Base-by-base conservation (phyloP, 2,329 filamentous ascomycete species). In the Phialophora macrospora region DNA sequence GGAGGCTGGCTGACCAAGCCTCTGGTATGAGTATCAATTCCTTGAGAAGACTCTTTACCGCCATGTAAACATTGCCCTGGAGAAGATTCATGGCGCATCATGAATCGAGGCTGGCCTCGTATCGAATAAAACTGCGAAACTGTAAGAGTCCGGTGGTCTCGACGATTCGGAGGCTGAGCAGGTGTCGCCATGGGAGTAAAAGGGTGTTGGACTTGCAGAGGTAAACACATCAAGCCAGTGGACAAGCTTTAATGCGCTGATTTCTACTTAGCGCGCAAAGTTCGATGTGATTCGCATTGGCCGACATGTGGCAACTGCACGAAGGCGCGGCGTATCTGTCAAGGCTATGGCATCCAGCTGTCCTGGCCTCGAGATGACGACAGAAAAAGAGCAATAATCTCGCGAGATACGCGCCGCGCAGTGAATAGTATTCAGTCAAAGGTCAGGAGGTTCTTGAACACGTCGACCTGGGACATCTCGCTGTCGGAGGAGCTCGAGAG, bases 291-390 rank as follows among this genome's bases (percentile, higher is more conserved):
- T 17, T 44, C 17, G 38, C 14, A 44, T 7, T 8, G 62, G 55
- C 67, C 67, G 55, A 65, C 20, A 55, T 69, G 67, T 61, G 56
- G 54, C 65, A 69, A 68, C 32, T 69, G 67, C 60, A 64, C 65
- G 30, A 67, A 69, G 60, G 65, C 67, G 20, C 62, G 56, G 48
- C 67, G 67, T 28, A 24, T 61, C 49, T 69, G 67, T 68, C 58
- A 63, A 58, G 67, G 67, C 62, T 68, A 68, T 56, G 67, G 67
- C 30, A 65, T 69, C 28, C 58, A 65, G 62, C 60, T 69, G 51
- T 67, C 67, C 49, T 69, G 67, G 67, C 67, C 67, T 58, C 67
- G 67, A 60, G 51, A 63, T 26, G 62, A 62, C 58, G 67, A 69
- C 60, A 63, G 56, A 44, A 67, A 63, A 59, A 65, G 67, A 58